These are phyloP conservation scores for Pythium insidiosum DNA, from an alignment of 352 stramenopile genomes.

Conservation along the genomic window DNA sequence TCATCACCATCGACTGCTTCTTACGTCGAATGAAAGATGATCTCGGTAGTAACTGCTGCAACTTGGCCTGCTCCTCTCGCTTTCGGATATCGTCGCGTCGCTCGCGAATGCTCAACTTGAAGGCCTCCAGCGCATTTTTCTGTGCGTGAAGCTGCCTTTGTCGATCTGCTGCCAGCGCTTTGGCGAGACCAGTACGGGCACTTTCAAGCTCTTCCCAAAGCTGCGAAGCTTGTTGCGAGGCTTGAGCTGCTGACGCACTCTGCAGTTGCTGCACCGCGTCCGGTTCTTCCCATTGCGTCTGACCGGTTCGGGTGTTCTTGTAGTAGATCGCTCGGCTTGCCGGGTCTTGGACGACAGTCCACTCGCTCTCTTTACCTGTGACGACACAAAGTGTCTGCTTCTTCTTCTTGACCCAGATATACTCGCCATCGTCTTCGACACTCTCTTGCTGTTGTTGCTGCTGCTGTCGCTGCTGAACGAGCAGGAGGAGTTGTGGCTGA, in stretches of 20 bases:
- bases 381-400: constrained; percentile 60
- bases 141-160: constrained; percentile 26
- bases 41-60: constrained; percentile 48
- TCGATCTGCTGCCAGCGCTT: constrained; percentile 31
- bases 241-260: constrained; percentile 30
- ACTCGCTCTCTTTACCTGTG: constrained; percentile 44
- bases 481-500: constrained; percentile 13
- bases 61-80: constrained; percentile 37
- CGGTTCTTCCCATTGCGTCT: constrained; percentile 63
- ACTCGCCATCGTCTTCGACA: constrained; percentile 41
- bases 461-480: constrained; percentile 12
- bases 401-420: constrained; percentile 76
- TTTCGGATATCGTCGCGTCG: constrained; percentile 50
- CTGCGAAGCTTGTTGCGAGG: constrained; percentile 41
- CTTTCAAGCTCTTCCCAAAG: constrained; percentile 53
- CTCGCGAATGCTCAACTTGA: constrained; percentile 30
- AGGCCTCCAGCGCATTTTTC: constrained; percentile 20
- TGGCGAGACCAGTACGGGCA: constrained; percentile 27
- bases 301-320: constrained; percentile 56
- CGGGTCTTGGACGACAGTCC: constrained; percentile 52
- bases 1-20: constrained; percentile 68
- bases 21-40: constrained; percentile 59
- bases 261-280: constrained; percentile 51
- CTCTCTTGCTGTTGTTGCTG: constrained; percentile 25
- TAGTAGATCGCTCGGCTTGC: constrained; percentile 56